Conservation (phyloP, 495 filamentous ascomycete species). For the Antarctomyces pellizariae region DNA sequence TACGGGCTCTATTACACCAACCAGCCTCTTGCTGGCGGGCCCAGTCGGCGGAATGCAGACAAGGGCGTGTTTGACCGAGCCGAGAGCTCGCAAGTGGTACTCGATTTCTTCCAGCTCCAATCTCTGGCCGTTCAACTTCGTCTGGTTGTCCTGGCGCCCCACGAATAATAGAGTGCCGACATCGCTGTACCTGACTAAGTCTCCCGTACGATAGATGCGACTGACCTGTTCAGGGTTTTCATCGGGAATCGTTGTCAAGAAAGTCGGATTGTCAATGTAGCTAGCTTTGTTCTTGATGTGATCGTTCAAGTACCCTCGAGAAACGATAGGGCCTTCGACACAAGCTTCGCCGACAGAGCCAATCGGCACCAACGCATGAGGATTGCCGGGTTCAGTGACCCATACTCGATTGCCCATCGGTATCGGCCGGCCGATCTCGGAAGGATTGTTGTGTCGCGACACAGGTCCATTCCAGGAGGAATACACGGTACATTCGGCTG, state of each 20-base stretch:
- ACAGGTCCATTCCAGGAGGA: no score
- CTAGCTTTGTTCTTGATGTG: no score
- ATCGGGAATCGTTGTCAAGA: no score
- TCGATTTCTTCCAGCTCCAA: constrained; percentile 12
- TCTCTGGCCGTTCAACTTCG: constrained; percentile 11
- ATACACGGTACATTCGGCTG: no score
- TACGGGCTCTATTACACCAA: no score
- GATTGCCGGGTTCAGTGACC: constrained; percentile 31
- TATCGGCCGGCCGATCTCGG: no score
- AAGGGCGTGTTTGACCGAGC: no score
- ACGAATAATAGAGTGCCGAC: constrained; percentile 21
- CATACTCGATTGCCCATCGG: no score
- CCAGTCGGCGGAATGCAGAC: no score
- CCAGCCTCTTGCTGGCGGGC: no score
- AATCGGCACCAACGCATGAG: constrained; percentile 27
- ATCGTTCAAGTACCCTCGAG: constrained; percentile 24
- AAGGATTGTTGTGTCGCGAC: no score
- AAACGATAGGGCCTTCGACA: constrained; percentile 34
- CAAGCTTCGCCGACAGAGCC: constrained; percentile 36
- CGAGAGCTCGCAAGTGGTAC: constrained; percentile 1
- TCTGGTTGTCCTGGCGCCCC: constrained; percentile 11
- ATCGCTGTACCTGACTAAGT: constrained; percentile 26
- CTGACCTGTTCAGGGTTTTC: background rate
- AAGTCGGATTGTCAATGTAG: no score
- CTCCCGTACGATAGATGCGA: constrained; percentile 25